A percentile compares a stretch with the other conserved stretches of the same genome.
phyloP scores from a whole-genome alignment of 2,329 filamentous ascomycete species.

The Ophiostoma quercus region DNA sequence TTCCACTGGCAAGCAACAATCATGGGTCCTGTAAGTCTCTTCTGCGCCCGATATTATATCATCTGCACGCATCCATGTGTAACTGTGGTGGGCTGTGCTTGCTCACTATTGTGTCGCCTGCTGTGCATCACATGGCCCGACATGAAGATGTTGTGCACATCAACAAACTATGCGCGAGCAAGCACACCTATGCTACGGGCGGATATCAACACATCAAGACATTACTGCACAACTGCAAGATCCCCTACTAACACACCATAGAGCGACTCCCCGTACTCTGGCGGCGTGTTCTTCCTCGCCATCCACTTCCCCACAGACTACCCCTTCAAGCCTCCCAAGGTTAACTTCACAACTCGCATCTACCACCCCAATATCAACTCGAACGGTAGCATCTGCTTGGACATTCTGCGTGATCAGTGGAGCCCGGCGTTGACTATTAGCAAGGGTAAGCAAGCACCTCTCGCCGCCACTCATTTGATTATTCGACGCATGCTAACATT shows the following conservation, averaged over 20 bases:
- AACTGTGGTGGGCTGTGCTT: not conserved
- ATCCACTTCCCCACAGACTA: slow-evolving; percentile 99
- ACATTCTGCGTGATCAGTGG: slow-evolving; percentile 98
- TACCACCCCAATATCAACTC: slow-evolving; percentile 99
- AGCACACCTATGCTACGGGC: not conserved
- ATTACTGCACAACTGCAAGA: not conserved
- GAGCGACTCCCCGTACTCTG: slow-evolving; percentile 95
- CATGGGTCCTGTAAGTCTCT: slow-evolving; percentile 87
- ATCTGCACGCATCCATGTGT: not conserved
- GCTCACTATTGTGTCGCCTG: not conserved
- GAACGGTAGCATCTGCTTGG: slow-evolving; percentile 97
- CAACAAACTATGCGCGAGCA: not conserved
- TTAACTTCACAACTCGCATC: slow-evolving; percentile 99
- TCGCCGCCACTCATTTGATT: not conserved
- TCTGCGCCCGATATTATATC: slow-evolving; percentile 13
- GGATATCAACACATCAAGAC: not conserved
- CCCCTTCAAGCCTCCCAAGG: slow-evolving; percentile 99
- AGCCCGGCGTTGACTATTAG: slow-evolving; percentile 96
- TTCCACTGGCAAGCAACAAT: slow-evolving; percentile 99
- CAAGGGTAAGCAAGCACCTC: slow-evolving; percentile 62
- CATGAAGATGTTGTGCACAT: not conserved
- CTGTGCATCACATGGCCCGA: not conserved
- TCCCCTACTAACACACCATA: slow-evolving; percentile 34
- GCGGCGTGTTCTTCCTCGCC: slow-evolving; percentile 96
- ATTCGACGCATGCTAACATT: not conserved